Percentiles rank a stretch among this genome's conserved stretches.
These are phyloP conservation scores for Umbilicus rupestris DNA, from an alignment of 164 flowering plant species.

Conservation along the genomic window DNA sequence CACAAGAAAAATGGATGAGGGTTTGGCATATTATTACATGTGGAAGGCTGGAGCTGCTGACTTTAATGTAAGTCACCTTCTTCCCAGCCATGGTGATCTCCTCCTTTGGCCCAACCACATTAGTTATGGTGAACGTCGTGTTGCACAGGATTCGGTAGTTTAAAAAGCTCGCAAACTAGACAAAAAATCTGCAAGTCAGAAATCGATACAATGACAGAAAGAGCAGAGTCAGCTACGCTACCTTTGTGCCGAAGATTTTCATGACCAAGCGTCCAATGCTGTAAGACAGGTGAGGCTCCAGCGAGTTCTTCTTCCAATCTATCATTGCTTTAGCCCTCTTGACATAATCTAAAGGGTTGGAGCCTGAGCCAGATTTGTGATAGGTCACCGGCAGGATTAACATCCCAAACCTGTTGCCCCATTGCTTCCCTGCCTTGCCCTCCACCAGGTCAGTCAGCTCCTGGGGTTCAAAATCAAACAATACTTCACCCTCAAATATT, in stretches of 20 bases:
- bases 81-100: constrained; percentile 47
- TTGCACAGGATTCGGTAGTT: constrained; percentile 52
- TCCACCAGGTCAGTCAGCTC: constrained; percentile 42
- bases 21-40: constrained; percentile 39
- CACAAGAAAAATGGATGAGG: not conserved
- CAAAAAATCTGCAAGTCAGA: constrained; percentile 4
- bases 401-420: constrained; percentile 72
- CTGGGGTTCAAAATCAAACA: constrained; percentile 18
- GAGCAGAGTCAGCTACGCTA: constrained; percentile 10
- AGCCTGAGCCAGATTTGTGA: constrained; percentile 21
- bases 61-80: constrained; percentile 45
- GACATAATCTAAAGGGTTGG: constrained; percentile 42
- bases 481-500: not conserved
- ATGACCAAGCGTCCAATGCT: constrained; percentile 29
- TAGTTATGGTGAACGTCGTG: constrained; percentile 68
- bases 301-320: constrained; percentile 53
- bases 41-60: constrained; percentile 33
- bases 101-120: constrained; percentile 61
- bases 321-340: constrained; percentile 49
- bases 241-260: constrained; percentile 62
- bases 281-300: constrained; percentile 59
- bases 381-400: constrained; percentile 54
- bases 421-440: constrained; percentile 24
- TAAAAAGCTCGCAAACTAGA: constrained; percentile 40
- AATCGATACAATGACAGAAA: not conserved